A percentile compares a stretch with the other conserved stretches of the same genome.
Evolutionary conservation across 2,329 filamentous ascomycete species (phyloP).

Genomic region (Aspergillus novoparasiticus): DNA sequence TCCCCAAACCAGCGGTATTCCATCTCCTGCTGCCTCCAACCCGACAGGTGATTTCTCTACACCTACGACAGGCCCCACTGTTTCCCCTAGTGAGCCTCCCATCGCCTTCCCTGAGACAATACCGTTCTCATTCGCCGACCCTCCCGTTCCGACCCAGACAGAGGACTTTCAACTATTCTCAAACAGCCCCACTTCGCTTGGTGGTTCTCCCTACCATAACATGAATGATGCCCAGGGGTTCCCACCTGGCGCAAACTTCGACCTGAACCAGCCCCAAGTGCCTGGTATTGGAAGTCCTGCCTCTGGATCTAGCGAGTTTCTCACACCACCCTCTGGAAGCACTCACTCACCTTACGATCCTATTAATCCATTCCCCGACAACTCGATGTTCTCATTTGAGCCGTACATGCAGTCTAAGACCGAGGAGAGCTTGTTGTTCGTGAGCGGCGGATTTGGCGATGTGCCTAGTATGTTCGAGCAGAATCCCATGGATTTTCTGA

Average conservation of each 20-base stretch:
- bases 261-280: conserved; percentile 32
- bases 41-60: conserved; percentile 57
- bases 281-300: conserved; percentile 20
- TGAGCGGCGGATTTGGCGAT: conserved; percentile 6
- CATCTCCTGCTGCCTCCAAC: conserved; percentile 63
- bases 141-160: conserved; percentile 19
- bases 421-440: conserved; percentile 7
- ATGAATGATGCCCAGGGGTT: conserved; percentile 25
- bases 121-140: conserved; percentile 33
- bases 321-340: conserved; percentile 7
- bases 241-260: conserved; percentile 26
- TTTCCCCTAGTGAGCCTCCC: conserved; percentile 28
- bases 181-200: conserved; percentile 20
- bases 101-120: conserved; percentile 19
- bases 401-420: conserved; percentile 2
- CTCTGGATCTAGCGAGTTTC: conserved; percentile 6
- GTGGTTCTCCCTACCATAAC: conserved; percentile 11
- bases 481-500: not conserved
- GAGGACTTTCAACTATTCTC: conserved; percentile 32
- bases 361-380: conserved; percentile 6
- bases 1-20: conserved; percentile 63
- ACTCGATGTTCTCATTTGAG: conserved; percentile 5
- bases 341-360: conserved; percentile 5
- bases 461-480: conserved; percentile 2
- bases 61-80: conserved; percentile 32